Base-by-base conservation (phyloP, 2,329 filamentous ascomycete genomes). In the Ceratocystis ficicola region DNA sequence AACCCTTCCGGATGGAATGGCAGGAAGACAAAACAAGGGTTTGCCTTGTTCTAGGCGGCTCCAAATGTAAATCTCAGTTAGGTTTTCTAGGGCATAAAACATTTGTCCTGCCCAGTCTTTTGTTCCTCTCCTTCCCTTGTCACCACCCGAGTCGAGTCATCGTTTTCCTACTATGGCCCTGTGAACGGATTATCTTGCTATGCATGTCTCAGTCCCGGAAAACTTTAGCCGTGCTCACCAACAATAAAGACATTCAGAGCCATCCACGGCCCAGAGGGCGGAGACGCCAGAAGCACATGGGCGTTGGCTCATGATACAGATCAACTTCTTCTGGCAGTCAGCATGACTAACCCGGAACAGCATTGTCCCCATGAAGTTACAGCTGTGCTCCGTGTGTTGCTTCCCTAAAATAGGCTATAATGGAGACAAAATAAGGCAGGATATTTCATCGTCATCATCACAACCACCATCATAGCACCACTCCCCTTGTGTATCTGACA, bases 161-260 rank as follows among this genome's bases (percentile, higher is more conserved):
- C 30, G 46, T 50, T 22, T 6, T 20, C 20, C n/a, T 22, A 25
- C 25, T 22, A 20, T 50, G 12, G 25, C 5, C 20, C 46, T 50
- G 22, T 57, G 52, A 32, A n/a, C 22, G 25, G 5, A 57, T 30
- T 28, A n/a, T 57, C 22, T 57, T 20, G 30, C 30, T 5, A 7
- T 57, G 52, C 25, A 30, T 57, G 52, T 57, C 52, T 57, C 52
- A 57, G 25, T 28, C 48, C 52, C 52, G 52, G 52, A 57, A 28
- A 32, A 57, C 25, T 15, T 30, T 12, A 57, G 22, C 52, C 52
- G 52, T 57, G 52, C 22, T 28, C 52, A 57, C 5, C 52, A 57
- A 8, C 50, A 57, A 57, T 17, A 57, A 57, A 57, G 15, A 28
- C 25, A 32, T 4, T 25, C 7, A 25, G 25, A 55, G 50, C 8